Base-by-base conservation (phyloP, 257 asterid species). In the Ballota nigra region DNA sequence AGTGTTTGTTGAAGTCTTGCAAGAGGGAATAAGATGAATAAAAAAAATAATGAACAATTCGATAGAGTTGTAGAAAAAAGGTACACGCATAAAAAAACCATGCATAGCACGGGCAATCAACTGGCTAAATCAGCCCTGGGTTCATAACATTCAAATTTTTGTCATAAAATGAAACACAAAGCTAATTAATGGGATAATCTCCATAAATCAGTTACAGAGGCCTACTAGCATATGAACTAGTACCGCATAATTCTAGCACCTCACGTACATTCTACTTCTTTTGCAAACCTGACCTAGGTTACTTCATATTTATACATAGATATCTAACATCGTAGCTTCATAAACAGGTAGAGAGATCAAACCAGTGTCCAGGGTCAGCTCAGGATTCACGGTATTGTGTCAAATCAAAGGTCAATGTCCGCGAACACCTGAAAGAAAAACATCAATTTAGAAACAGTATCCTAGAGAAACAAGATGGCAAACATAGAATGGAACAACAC, bases 341-440 rank as follows among this genome's bases (percentile, higher is more conserved):
- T 41, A 62, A 24, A 63, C 64, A 20, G 24, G 69, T 15, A 24
- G 5, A 55, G 51, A 16, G 51, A 34, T 60, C 40, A 20, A 34
- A 6, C 31, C 38, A 33, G n/a, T 22, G 4, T 5, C 9, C 3
- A 38, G 59, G 29, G 38, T 40, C 18, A 36, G 20, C 52, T 83
- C 78, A 88, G 12, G 77, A 82, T 71, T 90, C 98, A 11, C 92
- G 92, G 77, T 85, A 89, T 57, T 87, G 85, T 18, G 96, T 91
- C 82, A 91, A 75, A 70, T 93, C 96, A 45, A 93, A 85, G 36
- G 97, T 91, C 84, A 91, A 78, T 7, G 97, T 89, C 77, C 87
- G 82, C 33, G 99, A 94, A 86, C 99, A 89, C 77, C 97, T 91
- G 91, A 23, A 68, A 62, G 13, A 41, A 26, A 45, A 38, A 40